Evolutionary conservation across 768 basidiomycete genomes (phyloP), one percentile per base, ranked within the genome.

Genomic region (Boletus sensibilis): DNA sequence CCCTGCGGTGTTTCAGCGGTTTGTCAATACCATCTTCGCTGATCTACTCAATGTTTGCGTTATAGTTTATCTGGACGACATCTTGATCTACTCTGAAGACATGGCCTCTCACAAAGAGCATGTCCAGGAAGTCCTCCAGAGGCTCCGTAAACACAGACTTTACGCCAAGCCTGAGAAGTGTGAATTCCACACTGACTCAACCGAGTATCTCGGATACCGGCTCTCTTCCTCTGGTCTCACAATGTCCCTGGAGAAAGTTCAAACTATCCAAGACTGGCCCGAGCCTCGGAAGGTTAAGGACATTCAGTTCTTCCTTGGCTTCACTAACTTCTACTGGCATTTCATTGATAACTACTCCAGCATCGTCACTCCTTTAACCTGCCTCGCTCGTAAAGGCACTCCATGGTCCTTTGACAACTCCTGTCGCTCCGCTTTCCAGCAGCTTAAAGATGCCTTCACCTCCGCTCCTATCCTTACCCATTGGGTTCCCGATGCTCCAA

Each of bases 61-160:
- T n/a, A n/a, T n/a, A n/a, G n/a, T n/a, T n/a, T n/a, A n/a, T n/a
- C n/a, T n/a, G n/a, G n/a, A n/a, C n/a, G 70, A 79, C 62, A 77
- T 79, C 58, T 68, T 80, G 3, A 75, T 80, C 37, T 81, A 72
- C 57, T 79, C 21, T 11, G 2, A n/a, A 0, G 37, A 47, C 20
- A 14, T 25, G 39, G 10, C 33, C 12, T 37, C 42, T 6, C 43
- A 53, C 38, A 38, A 40, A 5, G 21, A 53, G 27, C 52, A 53
- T 25, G 21, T 54, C 45, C 2, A 5, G 3, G 38, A 54, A 20
- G 45, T 54, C 9, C 53, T 54, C n/a, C 12, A 27, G 1, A 18
- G 4, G 1, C 47, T 43, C 23, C 5, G 3, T 0, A 25, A 34
- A 11, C 21, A 49, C 9, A 12, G 40, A 13, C 41, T 55, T 3